These are phyloP conservation scores for Dendrocalamus latiflorus DNA, from an alignment of 202 grass and related monocot genomes.

Conservation along the genomic window DNA sequence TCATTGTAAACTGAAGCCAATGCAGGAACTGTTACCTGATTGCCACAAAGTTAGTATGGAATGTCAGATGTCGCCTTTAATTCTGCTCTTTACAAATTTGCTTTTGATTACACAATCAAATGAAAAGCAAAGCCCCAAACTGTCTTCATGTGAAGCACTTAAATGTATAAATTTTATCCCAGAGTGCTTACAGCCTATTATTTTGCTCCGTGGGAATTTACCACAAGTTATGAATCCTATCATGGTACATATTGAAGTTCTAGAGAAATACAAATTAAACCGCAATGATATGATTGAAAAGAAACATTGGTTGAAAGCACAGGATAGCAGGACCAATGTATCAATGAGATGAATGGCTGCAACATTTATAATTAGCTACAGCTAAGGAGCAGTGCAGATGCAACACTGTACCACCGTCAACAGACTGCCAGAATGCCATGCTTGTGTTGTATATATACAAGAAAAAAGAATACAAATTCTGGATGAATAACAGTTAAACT, in stretches of 20 bases:
- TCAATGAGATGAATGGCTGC: neutral
- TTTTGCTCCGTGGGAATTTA: neutral
- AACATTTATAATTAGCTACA: constrained; percentile 8
- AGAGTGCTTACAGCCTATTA: neutral
- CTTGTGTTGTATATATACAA: neutral
- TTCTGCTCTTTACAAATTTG: constrained; percentile 6
- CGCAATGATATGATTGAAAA: neutral
- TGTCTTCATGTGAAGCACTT: neutral
- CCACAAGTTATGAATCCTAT: neutral
- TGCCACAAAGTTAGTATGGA: constrained; percentile 18
- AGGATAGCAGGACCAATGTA: constrained; percentile 6
- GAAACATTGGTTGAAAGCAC: neutral
- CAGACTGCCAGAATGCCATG: neutral
- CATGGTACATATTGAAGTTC: neutral
- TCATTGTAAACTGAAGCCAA: constrained; percentile 95
- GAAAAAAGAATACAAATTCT: neutral
- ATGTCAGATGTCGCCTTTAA: constrained; percentile 4
- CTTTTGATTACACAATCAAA: neutral
- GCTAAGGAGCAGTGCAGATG: neutral
- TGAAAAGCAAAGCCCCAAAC: neutral
- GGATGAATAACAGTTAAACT: neutral
- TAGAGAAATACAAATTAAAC: neutral
- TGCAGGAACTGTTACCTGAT: constrained; percentile 83
- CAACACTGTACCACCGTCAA: neutral
- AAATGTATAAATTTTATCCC: neutral